Evolutionary conservation across 208 protist species (phyloP).

Genomic region (Trypanosoma cruzi): DNA sequence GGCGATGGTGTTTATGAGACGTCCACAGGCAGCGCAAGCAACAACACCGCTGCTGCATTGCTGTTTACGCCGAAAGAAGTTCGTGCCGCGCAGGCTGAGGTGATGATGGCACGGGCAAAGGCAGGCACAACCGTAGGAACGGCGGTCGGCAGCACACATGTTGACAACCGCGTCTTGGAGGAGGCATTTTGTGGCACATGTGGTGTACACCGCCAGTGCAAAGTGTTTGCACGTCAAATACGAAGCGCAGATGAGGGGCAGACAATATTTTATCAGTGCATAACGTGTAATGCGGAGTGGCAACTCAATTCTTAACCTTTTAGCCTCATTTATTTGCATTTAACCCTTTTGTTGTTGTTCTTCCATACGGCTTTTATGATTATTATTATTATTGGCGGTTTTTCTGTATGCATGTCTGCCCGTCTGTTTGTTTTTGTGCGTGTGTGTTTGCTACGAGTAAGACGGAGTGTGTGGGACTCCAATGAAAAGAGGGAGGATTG

Average conservation of each 20-base stretch:
- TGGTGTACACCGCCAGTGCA: constrained; percentile 65
- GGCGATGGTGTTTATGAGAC: neutral
- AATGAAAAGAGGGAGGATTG: too few species aligned
- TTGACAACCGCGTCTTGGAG: constrained; percentile 86
- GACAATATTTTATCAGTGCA: constrained; percentile 93
- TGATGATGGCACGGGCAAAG: constrained; percentile 20
- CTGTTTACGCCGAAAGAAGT: constrained; percentile 62
- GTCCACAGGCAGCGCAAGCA: constrained; percentile 14
- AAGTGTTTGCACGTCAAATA: constrained; percentile 86
- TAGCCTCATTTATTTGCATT: neutral
- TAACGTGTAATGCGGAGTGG: constrained; percentile 84
- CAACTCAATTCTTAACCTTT: constrained; percentile 85
- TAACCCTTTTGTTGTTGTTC: neutral
- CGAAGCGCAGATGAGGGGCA: constrained; percentile 93
- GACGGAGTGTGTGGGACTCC: neutral
- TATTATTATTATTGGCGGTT: too few species aligned
- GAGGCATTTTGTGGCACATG: constrained; percentile 89
- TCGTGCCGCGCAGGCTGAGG: constrained; percentile 25
- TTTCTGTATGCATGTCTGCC: too few species aligned
- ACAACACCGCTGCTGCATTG: constrained; percentile 39
- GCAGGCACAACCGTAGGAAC: neutral
- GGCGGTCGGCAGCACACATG: constrained; percentile 42
- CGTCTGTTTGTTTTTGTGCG: neutral
- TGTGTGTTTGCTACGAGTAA: neutral
- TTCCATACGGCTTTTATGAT: too few species aligned